Percentiles rank a stretch among this genome's conserved stretches.
These are phyloP conservation scores for Phytophthora litchii DNA, from an alignment of 352 stramenopile species.

Conservation along the genomic window DNA sequence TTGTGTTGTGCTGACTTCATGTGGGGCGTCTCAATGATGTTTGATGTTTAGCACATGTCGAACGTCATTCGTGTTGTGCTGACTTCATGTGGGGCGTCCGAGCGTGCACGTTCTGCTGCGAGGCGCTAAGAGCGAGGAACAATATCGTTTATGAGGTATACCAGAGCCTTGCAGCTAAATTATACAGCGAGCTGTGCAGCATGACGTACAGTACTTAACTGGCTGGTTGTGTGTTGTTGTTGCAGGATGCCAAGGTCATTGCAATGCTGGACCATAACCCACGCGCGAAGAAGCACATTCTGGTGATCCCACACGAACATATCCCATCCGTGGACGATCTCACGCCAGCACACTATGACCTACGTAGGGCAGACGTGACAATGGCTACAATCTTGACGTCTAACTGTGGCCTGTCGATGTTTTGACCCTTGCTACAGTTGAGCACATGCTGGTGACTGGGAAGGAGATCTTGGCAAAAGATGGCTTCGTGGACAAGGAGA, in stretches of 20 bases:
- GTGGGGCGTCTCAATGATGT: conserved; percentile 42
- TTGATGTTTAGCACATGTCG: too few relatives aligned
- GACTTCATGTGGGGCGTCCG: conserved; percentile 33
- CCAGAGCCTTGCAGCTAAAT: too few relatives aligned
- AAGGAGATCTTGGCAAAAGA: conserved; percentile 51
- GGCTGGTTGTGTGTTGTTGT: conserved; percentile 1
- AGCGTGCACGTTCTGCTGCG: conserved; percentile 64
- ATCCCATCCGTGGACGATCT: conserved; percentile 63
- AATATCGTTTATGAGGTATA: conserved; percentile 62
- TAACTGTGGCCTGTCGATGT: conserved; percentile 4
- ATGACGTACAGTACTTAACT: not conserved
- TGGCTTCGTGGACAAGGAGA: conserved; percentile 38
- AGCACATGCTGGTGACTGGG: conserved; percentile 63
- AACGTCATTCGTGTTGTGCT: not conserved
- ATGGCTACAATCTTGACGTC: not conserved
- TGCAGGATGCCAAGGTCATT: conserved; percentile 64
- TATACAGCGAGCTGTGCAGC: not conserved
- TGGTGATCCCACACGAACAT: conserved; percentile 71
- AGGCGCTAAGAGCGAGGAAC: conserved; percentile 53
- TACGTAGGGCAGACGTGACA: conserved; percentile 34
- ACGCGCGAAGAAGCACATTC: conserved; percentile 54
- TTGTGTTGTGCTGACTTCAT: conserved; percentile 9
- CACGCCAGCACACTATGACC: conserved; percentile 36
- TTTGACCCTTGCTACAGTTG: conserved; percentile 52
- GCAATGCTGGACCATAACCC: conserved; percentile 68